Evolutionary conservation across 805 yeast species (phyloP).

Genomic region (Yamadazyma ubonensis): DNA sequence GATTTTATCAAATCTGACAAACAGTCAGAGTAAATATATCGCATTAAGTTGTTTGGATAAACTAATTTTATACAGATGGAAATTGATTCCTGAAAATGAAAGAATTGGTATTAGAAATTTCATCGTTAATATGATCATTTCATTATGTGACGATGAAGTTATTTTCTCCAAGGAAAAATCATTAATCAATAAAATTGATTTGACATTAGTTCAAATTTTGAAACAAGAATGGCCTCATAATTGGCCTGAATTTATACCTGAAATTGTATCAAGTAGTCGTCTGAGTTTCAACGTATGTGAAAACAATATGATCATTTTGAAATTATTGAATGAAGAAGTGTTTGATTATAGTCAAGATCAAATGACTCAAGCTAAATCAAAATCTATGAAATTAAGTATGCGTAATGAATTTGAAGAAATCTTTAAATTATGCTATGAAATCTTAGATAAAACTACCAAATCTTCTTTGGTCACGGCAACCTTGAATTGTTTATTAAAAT

Average conservation of each 20-base stretch:
- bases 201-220: constrained; percentile 88
- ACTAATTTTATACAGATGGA: constrained; percentile 91
- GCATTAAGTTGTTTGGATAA: constrained; percentile 89
- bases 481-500: constrained; percentile 74
- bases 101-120: constrained; percentile 92
- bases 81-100: constrained; percentile 83
- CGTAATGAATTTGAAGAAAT: constrained; percentile 89
- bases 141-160: constrained; percentile 81
- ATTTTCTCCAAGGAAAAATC: constrained; percentile 72
- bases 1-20: constrained; percentile 72
- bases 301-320: constrained; percentile 91
- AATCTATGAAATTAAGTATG: constrained; percentile 77
- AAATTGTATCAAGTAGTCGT: constrained; percentile 79
- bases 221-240: constrained; percentile 99
- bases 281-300: constrained; percentile 93
- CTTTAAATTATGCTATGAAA: constrained; percentile 89
- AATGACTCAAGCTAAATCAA: constrained; percentile 94
- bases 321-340: constrained; percentile 89
- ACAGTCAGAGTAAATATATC: constrained; percentile 88
- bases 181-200: constrained; percentile 86
- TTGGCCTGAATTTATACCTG: constrained; percentile 98
- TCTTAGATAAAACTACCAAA: constrained; percentile 83
- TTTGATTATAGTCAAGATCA: constrained; percentile 95
- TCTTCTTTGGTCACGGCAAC: constrained; percentile 84
- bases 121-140: constrained; percentile 88